Percentiles rank a stretch among this genome's conserved stretches.
These are phyloP conservation scores for Yamadazyma taylorii DNA, from an alignment of 1,139 yeast genomes.

Conservation along the genomic window DNA sequence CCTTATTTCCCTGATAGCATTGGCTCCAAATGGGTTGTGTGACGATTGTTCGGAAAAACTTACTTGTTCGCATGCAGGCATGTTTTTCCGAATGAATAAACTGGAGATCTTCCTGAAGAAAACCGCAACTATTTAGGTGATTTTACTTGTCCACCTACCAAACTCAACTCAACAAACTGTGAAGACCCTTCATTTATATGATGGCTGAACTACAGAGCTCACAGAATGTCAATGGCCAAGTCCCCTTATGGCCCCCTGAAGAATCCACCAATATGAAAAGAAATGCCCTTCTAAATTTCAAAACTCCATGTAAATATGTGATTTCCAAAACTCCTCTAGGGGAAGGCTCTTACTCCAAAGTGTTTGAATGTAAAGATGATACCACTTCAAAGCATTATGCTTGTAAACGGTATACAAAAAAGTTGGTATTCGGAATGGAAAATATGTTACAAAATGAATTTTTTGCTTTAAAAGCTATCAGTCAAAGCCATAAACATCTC, in stretches of 20 bases:
- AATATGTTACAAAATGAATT: slow-evolving; percentile 53
- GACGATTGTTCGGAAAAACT: neutral
- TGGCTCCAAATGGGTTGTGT: too few species aligned
- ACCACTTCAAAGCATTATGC: slow-evolving; percentile 38
- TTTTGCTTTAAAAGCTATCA: slow-evolving; percentile 50
- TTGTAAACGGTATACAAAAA: slow-evolving; percentile 36
- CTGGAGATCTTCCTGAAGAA: too few species aligned
- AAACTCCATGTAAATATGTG: slow-evolving; percentile 33
- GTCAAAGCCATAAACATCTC: slow-evolving; percentile 45
- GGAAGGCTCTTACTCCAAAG: slow-evolving; percentile 40
- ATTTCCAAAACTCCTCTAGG: slow-evolving; percentile 34
- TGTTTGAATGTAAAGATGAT: slow-evolving; percentile 38
- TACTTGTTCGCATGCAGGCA: neutral
- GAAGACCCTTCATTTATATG: too few species aligned
- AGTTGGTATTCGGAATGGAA: slow-evolving; percentile 35
- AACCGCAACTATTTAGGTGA: too few species aligned
- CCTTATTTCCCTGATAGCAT: too few species aligned
- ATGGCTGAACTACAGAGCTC: too few species aligned
- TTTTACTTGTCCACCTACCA: too few species aligned
- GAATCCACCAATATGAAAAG: slow-evolving; percentile 16
- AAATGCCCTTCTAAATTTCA: slow-evolving; percentile 13
- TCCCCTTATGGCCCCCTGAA: slow-evolving; percentile 19
- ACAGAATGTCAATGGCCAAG: slow-evolving; percentile 1
- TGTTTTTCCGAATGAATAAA: neutral
- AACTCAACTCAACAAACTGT: too few species aligned